phyloP scores from a whole-genome alignment of 495 filamentous ascomycete genomes.

The Daldinia childiae region DNA sequence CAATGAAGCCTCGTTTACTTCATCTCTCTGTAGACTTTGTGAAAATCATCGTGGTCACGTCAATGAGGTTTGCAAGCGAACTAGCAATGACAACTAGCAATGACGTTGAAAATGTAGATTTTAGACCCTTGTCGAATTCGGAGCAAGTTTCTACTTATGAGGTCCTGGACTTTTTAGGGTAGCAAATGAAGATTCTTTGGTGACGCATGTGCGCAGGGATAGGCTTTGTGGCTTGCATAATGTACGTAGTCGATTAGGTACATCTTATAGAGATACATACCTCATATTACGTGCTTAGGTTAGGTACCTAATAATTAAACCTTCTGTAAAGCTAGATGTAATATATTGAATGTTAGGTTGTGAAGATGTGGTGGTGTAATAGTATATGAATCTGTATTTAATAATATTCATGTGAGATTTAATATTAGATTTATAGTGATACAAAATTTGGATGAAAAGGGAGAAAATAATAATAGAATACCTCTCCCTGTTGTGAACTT shows the following conservation, averaged over 20 bases:
- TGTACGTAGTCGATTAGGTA: neutral
- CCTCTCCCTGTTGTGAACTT: neutral
- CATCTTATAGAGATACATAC: neutral
- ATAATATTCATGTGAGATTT: neutral
- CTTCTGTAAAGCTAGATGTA: too few relatives aligned
- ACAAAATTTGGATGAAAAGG: neutral
- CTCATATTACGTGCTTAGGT: too few relatives aligned
- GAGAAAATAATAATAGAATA: neutral
- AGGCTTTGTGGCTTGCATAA: slow-evolving; percentile 16
- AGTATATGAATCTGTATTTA: neutral
- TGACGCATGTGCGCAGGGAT: slow-evolving; percentile 42
- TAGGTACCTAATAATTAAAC: too few relatives aligned
- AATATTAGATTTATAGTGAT: neutral
- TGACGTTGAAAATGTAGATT: slow-evolving; percentile 39
- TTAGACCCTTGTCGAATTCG: slow-evolving; percentile 32
- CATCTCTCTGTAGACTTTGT: slow-evolving; percentile 7
- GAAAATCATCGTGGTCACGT: slow-evolving; percentile 23
- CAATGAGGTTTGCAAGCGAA: neutral
- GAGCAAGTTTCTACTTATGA: slow-evolving; percentile 9
- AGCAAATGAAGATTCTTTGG: slow-evolving; percentile 36
- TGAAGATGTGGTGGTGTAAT: neutral
- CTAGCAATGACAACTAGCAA: slow-evolving; percentile 28
- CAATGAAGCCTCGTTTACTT: slow-evolving; percentile 17
- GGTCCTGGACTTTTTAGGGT: slow-evolving; percentile 1
- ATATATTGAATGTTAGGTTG: neutral